Conservation (phyloP, 2,329 filamentous ascomycete species). For the Metarhizium anisopliae region DNA sequence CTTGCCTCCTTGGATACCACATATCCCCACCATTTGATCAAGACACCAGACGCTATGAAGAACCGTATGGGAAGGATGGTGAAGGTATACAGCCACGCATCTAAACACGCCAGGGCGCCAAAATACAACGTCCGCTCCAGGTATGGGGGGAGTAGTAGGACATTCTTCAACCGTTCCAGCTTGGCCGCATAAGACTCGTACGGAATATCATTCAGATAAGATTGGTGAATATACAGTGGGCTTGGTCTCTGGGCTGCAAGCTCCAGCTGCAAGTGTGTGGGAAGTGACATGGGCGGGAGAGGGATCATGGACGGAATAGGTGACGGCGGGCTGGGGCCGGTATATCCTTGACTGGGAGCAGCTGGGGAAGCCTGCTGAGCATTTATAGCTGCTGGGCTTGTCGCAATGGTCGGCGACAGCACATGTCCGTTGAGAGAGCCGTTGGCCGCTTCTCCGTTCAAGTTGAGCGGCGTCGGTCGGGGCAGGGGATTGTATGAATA, state of each 20-base stretch:
- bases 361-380: slow-evolving; percentile 9
- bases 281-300: slow-evolving; percentile 57
- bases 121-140: slow-evolving; percentile 82
- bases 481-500: slow-evolving; percentile 40
- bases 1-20: slow-evolving; percentile 61
- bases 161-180: slow-evolving; percentile 84
- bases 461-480: slow-evolving; percentile 35
- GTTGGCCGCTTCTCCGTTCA: slow-evolving; percentile 24
- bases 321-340: slow-evolving; percentile 29
- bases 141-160: slow-evolving; percentile 70
- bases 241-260: slow-evolving; percentile 53
- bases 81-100: slow-evolving; percentile 94
- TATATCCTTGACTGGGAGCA: slow-evolving; percentile 8
- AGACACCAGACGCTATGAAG: slow-evolving; percentile 65
- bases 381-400: slow-evolving; percentile 15
- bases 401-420: slow-evolving; percentile 15
- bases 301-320: slow-evolving; percentile 48
- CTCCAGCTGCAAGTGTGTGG: slow-evolving; percentile 56
- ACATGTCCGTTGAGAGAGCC: slow-evolving; percentile 4
- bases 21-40: slow-evolving; percentile 70
- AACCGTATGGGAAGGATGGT: slow-evolving; percentile 91
- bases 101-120: slow-evolving; percentile 81
- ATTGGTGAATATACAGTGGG: slow-evolving; percentile 56
- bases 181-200: slow-evolving; percentile 93
- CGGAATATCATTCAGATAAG: slow-evolving; percentile 49